Evolutionary conservation across 1,284 basidiomycete genomes (phyloP).

Genomic region (Tausonia pullulans): DNA sequence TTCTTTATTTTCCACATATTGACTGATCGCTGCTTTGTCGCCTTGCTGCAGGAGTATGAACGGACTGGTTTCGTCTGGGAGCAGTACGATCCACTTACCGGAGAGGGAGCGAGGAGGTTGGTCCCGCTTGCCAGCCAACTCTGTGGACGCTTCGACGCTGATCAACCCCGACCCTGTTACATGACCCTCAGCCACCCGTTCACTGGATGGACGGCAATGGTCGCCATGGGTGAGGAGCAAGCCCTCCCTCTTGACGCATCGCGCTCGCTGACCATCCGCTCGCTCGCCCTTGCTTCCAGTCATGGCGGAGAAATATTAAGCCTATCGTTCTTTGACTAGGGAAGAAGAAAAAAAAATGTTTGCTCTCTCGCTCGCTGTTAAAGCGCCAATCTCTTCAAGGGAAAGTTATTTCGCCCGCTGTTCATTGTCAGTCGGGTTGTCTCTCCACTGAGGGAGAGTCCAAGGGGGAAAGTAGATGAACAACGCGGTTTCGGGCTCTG

Average conservation of each 20-base stretch:
- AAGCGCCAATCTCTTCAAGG: no score
- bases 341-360: no score
- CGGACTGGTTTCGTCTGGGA: constrained; percentile 93
- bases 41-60: constrained; percentile 58
- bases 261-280: background rate
- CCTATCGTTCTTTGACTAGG: no score
- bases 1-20: background rate
- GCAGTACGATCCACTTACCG: constrained; percentile 76
- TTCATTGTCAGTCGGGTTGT: no score
- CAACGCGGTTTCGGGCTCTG: no score
- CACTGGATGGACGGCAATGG: constrained; percentile 82
- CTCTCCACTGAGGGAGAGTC: no score
- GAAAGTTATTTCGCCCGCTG: no score
- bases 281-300: constrained; percentile 18
- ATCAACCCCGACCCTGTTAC: background rate
- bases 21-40: background rate
- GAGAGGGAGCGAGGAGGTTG: constrained; percentile 70
- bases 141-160: constrained; percentile 13
- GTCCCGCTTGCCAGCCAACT: constrained; percentile 27
- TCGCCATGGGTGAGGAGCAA: constrained; percentile 52
- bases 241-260: background rate
- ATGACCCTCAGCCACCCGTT: constrained; percentile 61
- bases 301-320: constrained; percentile 31
- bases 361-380: no score
- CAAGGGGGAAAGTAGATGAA: no score